Conservation (phyloP, 345 rosid genomes). For the Toxicodendron radicans region DNA sequence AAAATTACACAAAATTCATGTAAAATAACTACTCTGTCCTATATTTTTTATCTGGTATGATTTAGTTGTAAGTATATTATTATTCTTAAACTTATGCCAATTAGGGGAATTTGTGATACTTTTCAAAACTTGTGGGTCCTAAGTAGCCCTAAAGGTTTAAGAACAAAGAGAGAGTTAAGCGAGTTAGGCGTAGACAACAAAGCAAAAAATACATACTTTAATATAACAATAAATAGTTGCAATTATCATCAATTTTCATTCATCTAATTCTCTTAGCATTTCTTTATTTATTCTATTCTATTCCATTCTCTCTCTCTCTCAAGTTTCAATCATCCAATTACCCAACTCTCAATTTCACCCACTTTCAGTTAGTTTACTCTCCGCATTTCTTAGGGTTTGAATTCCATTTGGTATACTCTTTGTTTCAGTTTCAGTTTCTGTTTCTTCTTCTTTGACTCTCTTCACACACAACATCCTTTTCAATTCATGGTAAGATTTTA, state of each 20-base stretch:
- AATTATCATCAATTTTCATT: background rate
- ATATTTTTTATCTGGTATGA: too few relatives aligned
- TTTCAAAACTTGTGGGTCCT: too few relatives aligned
- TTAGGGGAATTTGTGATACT: too few relatives aligned
- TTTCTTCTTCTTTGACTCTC: background rate
- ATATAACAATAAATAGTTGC: too few relatives aligned
- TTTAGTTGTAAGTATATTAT: too few relatives aligned
- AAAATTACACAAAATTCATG: too few relatives aligned
- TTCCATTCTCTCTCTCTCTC: background rate
- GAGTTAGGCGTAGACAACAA: constrained; percentile 11
- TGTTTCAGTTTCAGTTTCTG: background rate
- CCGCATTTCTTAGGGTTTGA: constrained; percentile 6
- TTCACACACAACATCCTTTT: background rate
- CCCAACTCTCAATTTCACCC: background rate
- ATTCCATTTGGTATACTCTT: background rate
- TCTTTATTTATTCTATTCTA: background rate
- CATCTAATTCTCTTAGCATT: background rate
- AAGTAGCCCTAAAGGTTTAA: background rate
- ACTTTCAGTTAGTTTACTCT: background rate
- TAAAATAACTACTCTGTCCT: too few relatives aligned
- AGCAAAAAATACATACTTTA: too few relatives aligned
- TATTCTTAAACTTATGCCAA: too few relatives aligned
- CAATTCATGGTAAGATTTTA: constrained; percentile 8
- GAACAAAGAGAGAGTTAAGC: background rate
- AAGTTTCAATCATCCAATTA: background rate